These are phyloP conservation scores for Calonectria multiphialidica DNA, from an alignment of 2,329 filamentous ascomycete species.

Conservation along the genomic window DNA sequence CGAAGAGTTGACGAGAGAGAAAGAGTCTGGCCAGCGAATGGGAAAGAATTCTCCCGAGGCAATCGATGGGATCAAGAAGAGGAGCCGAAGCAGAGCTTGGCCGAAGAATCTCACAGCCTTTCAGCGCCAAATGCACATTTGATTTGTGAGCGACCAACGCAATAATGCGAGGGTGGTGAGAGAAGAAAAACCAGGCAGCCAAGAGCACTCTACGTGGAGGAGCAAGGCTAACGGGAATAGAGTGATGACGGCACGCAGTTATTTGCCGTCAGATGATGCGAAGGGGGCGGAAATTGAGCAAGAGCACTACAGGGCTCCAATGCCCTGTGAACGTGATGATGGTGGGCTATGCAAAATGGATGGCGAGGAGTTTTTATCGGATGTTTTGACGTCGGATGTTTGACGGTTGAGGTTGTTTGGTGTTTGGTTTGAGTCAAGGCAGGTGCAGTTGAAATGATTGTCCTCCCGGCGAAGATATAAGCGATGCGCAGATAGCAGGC, in stretches of 20 bases:
- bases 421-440: background rate
- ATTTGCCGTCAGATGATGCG: background rate
- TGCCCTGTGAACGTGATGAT: background rate
- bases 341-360: background rate
- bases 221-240: background rate
- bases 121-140: background rate
- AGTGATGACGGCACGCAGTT: background rate
- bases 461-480: background rate
- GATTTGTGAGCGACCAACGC: background rate
- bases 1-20: constrained; percentile 6
- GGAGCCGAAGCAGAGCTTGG: background rate
- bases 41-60: background rate
- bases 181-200: background rate
- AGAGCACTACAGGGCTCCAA: background rate
- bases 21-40: background rate
- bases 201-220: background rate
- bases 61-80: background rate
- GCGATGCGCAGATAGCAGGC: background rate
- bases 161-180: background rate
- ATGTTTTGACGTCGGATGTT: background rate
- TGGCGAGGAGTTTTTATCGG: background rate
- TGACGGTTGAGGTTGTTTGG: too few species aligned
- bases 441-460: background rate
- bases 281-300: background rate
- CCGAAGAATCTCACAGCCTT: background rate